Base-by-base conservation (phyloP, 129 eudicot genomes). In the Apium graveolens region DNA sequence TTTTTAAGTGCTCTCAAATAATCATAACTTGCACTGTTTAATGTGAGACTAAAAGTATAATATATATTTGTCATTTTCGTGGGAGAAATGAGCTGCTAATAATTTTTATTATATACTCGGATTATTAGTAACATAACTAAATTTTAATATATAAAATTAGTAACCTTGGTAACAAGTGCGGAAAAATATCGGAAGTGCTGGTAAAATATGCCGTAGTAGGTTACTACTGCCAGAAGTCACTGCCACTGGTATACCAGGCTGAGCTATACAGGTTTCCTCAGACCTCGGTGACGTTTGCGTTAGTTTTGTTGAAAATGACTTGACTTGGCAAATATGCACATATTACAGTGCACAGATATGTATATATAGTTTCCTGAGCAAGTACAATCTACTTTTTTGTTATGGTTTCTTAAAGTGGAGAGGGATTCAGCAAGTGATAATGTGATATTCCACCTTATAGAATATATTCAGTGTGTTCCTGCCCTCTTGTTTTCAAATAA, bases 401-500 rank as follows among this genome's bases (percentile, higher is more conserved):
- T n/a, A 6, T 69, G 8, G 74, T 35, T 71, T 26, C 18, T 20
- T 10, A 6, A 17, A 41, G 43, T 38, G 12, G 46, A 60, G 32
- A 60, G 16, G 68, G 66, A n/a, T 57, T 57, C 66, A 57, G 66
- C 66, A 57, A n/a, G 66, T n/a, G 68, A 60, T 60, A 11, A 53
- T 53, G 26, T 53, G 62, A 53, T 53, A 53, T 53, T 53, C 62
- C 62, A 53, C 62, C 62, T 53, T 53, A 21, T 20, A 53, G n/a
- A 53, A 53, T 53, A 53, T 53, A 53, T 53, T 53, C 62, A 8
- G n/a, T 24, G 29, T 55, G 65, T 55, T 55, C 65, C 65, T 24
- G 8, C 65, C 31, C 13, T 9, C 65, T 21, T 24, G 62, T 53
- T 57, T 57, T 24, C 65, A 10, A 57, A 57, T 27, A 24, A 24